Evolutionary conservation across 306 rosid genomes (phyloP), one percentile per base, ranked within the genome.

Genomic region (Ormosia emarginata): DNA sequence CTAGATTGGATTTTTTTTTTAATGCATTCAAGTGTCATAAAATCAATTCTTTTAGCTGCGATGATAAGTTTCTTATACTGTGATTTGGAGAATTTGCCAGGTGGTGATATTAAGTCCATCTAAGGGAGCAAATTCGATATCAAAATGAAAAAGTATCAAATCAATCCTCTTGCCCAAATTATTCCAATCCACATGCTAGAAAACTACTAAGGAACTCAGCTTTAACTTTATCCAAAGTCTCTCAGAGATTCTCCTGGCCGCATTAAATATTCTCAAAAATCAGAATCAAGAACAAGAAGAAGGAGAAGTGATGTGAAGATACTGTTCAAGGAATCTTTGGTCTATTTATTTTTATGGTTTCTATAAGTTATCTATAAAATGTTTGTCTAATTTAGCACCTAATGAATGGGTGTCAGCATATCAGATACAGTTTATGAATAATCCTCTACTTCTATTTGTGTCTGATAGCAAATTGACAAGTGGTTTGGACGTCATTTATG

Each of bases 191-290:
- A 84, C 90, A 79, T 85, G 89, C 85, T 80, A 70, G 34, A 78
- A 52, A 82, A 83, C 91, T 85, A 84, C 87, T 86, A 58, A 81
- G 87, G 91, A 88, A 88, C 85, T 90, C 88, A 68, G n/a, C 91
- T 84, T 85, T 85, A 74, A 74, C 90, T 89, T 87, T 81, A 71
- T 71, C 76, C 73, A 82, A 82, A 75, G 92, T 56, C 74, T 46
- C 74, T 69, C 15, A n/a, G 36, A 80, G 90, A 89, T 87, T 87
- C 89, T 79, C 75, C 79, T 78, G 77, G 77, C 88, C 63, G 85
- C 81, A 86, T 81, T 87, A 84, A 78, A 86, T 90, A 87, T 90
- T 84, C 91, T 59, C 33, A 46, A 81, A 86, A 75, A 90, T 90
- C 91, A 86, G 90, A 88, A 90, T 90, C 90, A 67, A 75, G 67